Percentiles rank a stretch among this genome's conserved stretches.
These are phyloP conservation scores for Radiomyces spectabilis DNA, from an alignment of 192 early-diverging fungal genomes.

Conservation along the genomic window DNA sequence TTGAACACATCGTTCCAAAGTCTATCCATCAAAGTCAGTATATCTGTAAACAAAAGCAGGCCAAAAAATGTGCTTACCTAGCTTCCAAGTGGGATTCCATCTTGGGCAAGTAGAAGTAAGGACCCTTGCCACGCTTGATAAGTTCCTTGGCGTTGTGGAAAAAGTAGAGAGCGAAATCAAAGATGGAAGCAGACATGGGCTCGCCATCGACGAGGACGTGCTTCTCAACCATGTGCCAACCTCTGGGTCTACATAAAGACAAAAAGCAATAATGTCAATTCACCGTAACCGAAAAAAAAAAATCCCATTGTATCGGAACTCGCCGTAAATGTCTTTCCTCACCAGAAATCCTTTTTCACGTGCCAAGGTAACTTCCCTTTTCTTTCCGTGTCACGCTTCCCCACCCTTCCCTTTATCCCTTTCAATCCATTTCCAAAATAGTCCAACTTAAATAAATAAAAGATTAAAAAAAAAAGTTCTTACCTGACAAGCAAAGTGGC, in stretches of 20 bases:
- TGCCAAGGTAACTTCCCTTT: not conserved
- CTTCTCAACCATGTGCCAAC: constrained; percentile 98
- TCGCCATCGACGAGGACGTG: constrained; percentile 90
- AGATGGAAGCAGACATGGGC: constrained; percentile 91
- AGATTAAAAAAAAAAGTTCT: no score
- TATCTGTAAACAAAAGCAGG: not conserved
- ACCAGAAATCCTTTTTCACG: not conserved
- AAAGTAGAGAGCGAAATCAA: constrained; percentile 98
- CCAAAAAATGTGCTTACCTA: constrained; percentile 7
- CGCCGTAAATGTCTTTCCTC: constrained; percentile 1
- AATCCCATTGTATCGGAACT: constrained; percentile 1
- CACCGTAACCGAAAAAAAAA: constrained; percentile 1
- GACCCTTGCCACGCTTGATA: constrained; percentile 80
- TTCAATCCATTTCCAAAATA: no score
- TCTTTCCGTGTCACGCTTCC: no score
- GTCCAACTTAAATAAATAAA: no score
- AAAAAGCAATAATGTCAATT: not conserved
- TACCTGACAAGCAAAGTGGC: constrained; percentile 88
- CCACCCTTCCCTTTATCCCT: no score
- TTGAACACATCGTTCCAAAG: constrained; percentile 99
- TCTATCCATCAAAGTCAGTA: constrained; percentile 35
- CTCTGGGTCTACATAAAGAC: constrained; percentile 66
- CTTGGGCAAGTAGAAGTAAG: constrained; percentile 99
- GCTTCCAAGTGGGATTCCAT: constrained; percentile 98
- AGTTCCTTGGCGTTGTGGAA: constrained; percentile 94